Conservation (phyloP, 352 stramenopile genomes). For the Pythium monospermum region DNA sequence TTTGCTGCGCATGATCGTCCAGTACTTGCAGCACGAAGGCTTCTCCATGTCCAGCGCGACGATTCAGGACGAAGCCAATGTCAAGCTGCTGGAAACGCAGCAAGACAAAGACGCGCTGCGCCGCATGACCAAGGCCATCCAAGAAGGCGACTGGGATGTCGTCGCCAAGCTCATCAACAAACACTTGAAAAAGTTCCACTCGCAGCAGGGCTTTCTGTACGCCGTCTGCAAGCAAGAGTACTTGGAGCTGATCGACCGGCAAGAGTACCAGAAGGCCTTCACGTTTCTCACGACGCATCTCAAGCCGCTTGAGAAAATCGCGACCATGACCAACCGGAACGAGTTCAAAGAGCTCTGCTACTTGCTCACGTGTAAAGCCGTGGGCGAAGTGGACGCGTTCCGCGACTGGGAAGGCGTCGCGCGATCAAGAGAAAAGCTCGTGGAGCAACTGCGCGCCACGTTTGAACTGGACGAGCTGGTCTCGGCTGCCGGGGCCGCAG, state of each 20-base stretch:
- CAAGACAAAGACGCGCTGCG: slow-evolving; percentile 73
- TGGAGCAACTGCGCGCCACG: slow-evolving; percentile 77
- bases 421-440: slow-evolving; percentile 75
- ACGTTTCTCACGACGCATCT: slow-evolving; percentile 87
- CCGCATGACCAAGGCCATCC: slow-evolving; percentile 65
- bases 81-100: slow-evolving; percentile 67
- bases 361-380: slow-evolving; percentile 84
- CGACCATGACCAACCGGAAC: slow-evolving; percentile 60
- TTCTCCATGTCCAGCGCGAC: slow-evolving; percentile 77
- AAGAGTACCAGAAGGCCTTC: slow-evolving; percentile 88
- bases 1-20: slow-evolving; percentile 79
- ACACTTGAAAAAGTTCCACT: slow-evolving; percentile 76
- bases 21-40: slow-evolving; percentile 82
- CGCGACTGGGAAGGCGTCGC: slow-evolving; percentile 81
- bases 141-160: slow-evolving; percentile 83
- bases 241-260: slow-evolving; percentile 82
- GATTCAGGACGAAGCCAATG: slow-evolving; percentile 85
- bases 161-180: slow-evolving; percentile 81
- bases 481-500: slow-evolving; percentile 13
- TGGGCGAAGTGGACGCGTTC: slow-evolving; percentile 77
- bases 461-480: slow-evolving; percentile 77
- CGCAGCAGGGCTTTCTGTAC: slow-evolving; percentile 85
- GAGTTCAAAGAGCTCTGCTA: slow-evolving; percentile 90
- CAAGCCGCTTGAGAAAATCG: slow-evolving; percentile 84
- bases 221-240: slow-evolving; percentile 88